These are phyloP conservation scores for Citrullus mucosospermus DNA, from an alignment of 306 rosid species.

Conservation along the genomic window DNA sequence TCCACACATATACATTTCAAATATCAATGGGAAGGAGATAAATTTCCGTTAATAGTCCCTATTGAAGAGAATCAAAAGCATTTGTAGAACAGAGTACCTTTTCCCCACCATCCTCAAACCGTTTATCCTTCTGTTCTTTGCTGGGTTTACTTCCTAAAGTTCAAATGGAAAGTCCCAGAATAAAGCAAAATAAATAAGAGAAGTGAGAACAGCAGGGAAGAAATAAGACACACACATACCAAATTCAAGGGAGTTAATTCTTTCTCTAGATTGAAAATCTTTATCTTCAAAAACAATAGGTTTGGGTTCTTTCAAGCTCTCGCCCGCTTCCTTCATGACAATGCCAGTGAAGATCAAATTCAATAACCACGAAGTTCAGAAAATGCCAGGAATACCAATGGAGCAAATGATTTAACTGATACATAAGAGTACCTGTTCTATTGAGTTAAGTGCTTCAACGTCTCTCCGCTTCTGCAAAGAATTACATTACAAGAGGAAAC, in stretches of 20 bases:
- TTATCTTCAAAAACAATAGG: conserved; percentile 61
- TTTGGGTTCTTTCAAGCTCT: conserved; percentile 63
- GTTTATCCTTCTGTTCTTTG: conserved; percentile 20
- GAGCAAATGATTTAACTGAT: background rate
- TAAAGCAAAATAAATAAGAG: conserved; percentile 7
- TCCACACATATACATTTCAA: background rate
- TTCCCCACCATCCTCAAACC: conserved; percentile 30
- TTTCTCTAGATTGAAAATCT: conserved; percentile 10
- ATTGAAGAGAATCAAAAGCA: background rate
- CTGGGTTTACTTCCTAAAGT: conserved; percentile 37
- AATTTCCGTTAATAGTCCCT: background rate
- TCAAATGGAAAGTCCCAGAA: conserved; percentile 4
- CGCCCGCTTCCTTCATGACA: conserved; percentile 40
- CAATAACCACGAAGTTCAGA: background rate
- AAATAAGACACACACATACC: background rate
- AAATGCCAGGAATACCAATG: background rate
- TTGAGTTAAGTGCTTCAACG: conserved; percentile 37
- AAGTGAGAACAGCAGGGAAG: conserved; percentile 3
- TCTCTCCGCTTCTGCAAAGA: conserved; percentile 63
- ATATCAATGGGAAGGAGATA: background rate
- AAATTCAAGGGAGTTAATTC: background rate
- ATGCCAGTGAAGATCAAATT: background rate
- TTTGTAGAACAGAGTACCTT: conserved; percentile 30
- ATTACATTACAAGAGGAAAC: conserved; percentile 5
- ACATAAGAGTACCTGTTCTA: conserved; percentile 50